Evolutionary conservation across 768 basidiomycete species (phyloP).

Genomic region (Calvatia gigantea): DNA sequence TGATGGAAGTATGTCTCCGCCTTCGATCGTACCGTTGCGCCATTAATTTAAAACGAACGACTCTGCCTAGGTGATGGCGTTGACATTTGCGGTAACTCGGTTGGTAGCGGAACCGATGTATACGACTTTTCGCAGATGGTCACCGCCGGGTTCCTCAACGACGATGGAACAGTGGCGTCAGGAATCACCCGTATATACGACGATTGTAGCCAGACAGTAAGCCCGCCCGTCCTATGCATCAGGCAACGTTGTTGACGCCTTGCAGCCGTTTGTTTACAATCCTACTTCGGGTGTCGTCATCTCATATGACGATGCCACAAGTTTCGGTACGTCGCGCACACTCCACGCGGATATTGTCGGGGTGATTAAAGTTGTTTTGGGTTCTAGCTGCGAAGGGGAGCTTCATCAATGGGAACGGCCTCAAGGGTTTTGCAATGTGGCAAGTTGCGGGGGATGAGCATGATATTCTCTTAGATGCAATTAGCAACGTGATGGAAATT

Average conservation of each 20-base stretch:
- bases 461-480: constrained; percentile 54
- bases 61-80: constrained; percentile 3
- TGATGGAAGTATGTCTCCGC: neutral
- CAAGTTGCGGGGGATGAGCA: constrained; percentile 58
- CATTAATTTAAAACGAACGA: neutral
- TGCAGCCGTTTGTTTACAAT: constrained; percentile 68
- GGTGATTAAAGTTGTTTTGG: neutral
- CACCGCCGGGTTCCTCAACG: constrained; percentile 46
- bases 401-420: constrained; percentile 48
- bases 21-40: neutral
- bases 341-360: neutral
- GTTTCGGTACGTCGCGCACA: constrained; percentile 40
- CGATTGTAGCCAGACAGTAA: constrained; percentile 69
- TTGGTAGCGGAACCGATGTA: constrained; percentile 36
- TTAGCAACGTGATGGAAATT: constrained; percentile 39
- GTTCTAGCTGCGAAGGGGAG: constrained; percentile 48
- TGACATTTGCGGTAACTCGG: constrained; percentile 48
- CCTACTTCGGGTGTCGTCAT: constrained; percentile 49
- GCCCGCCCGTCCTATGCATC: constrained; percentile 17
- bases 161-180: constrained; percentile 38
- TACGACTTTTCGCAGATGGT: constrained; percentile 65
- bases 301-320: constrained; percentile 62
- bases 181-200: constrained; percentile 61
- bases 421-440: constrained; percentile 69
- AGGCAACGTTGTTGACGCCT: neutral